phyloP scores from a whole-genome alignment of 2,329 filamentous ascomycete genomes.

The Pseudogymnoascus sp. region DNA sequence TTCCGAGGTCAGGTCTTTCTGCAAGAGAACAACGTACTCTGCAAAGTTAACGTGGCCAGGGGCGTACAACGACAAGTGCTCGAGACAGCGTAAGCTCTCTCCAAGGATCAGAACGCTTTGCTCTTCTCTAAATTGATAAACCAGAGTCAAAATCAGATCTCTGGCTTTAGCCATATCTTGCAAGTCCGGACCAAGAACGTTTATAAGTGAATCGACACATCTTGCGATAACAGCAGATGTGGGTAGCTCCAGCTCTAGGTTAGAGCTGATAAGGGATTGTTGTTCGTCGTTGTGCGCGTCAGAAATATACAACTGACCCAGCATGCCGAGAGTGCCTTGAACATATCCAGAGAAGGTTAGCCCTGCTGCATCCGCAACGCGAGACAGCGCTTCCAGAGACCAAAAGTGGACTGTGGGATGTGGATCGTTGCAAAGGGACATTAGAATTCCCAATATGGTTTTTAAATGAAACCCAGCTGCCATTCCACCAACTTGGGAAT shows the following conservation, averaged over 20 bases:
- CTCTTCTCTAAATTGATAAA: constrained; percentile 73
- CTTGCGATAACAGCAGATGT: constrained; percentile 76
- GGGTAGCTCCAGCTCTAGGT: constrained; percentile 76
- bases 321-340: constrained; percentile 82
- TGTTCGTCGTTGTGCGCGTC: constrained; percentile 88
- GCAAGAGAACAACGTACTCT: constrained; percentile 74
- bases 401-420: constrained; percentile 95
- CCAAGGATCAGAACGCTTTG: constrained; percentile 61
- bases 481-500: constrained; percentile 95
- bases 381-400: constrained; percentile 80
- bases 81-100: constrained; percentile 73
- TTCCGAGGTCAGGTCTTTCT: constrained; percentile 65
- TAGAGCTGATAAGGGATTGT: constrained; percentile 72
- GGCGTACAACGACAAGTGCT: constrained; percentile 87
- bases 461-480: constrained; percentile 93
- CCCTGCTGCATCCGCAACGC: constrained; percentile 85
- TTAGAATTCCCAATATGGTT: constrained; percentile 94
- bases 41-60: constrained; percentile 77
- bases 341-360: constrained; percentile 88
- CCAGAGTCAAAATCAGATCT: constrained; percentile 80
- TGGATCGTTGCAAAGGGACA: constrained; percentile 92
- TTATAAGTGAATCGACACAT: constrained; percentile 91
- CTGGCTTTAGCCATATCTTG: constrained; percentile 89
- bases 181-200: constrained; percentile 88
- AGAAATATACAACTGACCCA: constrained; percentile 83